Base-by-base conservation (phyloP, 495 filamentous ascomycete genomes). In the Penicillium flavigenum region DNA sequence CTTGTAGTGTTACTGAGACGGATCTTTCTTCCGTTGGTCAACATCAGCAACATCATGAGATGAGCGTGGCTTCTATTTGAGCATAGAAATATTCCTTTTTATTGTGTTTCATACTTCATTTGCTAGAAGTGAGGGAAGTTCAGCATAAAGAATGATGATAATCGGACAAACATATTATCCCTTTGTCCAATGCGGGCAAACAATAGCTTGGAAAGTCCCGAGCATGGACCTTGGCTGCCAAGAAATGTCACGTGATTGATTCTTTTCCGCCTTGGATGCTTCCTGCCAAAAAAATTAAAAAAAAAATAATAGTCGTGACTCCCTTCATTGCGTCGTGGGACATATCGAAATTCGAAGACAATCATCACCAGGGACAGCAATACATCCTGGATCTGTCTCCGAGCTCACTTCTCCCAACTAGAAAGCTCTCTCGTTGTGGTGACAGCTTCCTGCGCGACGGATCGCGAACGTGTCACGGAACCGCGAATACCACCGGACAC, bases 401-500 rank as follows among this genome's bases (percentile, higher is more conserved):
- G 51, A 41, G 2, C 34, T 38, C 20, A 4, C 43, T 29, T 55
- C 9, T 16, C 27, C 22, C 29, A 36, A 6, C n/a, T 47, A 34
- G 32, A 47, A 20, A 29, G 8, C 32, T 47, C 43, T 14, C n/a
- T 50, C 20, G 16, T 12, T 24, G 22, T 45, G 44, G 32, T 34
- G 46, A 57, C 50, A 52, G 55, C 58, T 64, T 53, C 31, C 32
- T 46, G 55, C 62, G 58, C 66, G 58, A 61, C 63, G 43, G 57
- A 34, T 64, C 63, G 61, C 63, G 63, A 60, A 52, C 65, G 60
- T 66, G 63, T 63, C 60, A 62, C 61, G 63, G 48, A 60, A 63
- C 59, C 53, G 31, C 53, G 53, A 27, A 47, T 41, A 56, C 45
- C 47, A 27, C 26, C 46, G 14, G 46, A 49, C 49, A 48, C 46